A percentile compares a stretch with the other conserved stretches of the same genome.
phyloP scores from a whole-genome alignment of 371 early-diverging fungal species.

The Capniomyces stellatus region DNA sequence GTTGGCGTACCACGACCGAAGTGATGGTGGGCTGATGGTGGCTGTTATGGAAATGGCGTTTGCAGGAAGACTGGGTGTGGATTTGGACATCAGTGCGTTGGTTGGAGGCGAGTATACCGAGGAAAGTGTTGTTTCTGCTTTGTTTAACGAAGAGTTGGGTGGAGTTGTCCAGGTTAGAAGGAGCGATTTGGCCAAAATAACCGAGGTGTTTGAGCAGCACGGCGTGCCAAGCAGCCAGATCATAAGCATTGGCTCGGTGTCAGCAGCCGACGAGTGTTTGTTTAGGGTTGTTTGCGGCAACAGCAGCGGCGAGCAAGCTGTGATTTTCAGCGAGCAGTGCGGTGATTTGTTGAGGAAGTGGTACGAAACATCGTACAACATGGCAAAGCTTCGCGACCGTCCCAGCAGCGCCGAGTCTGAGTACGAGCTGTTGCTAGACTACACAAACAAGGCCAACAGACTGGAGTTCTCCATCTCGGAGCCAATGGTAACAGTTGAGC shows the following conservation, averaged over 20 bases:
- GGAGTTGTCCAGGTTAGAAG: slow-evolving; percentile 73
- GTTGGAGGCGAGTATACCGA: slow-evolving; percentile 30
- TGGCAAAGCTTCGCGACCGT: slow-evolving; percentile 81
- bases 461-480: slow-evolving; percentile 51
- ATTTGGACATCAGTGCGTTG: slow-evolving; percentile 34
- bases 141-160: slow-evolving; percentile 94
- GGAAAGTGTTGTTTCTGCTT: slow-evolving; percentile 29
- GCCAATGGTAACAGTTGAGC: slow-evolving; percentile 30
- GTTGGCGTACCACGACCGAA: slow-evolving; percentile 91
- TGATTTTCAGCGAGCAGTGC: slow-evolving; percentile 34
- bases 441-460: slow-evolving; percentile 44
- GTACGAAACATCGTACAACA: slow-evolving; percentile 76
- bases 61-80: slow-evolving; percentile 74
- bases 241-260: slow-evolving; percentile 38
- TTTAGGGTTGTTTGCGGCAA: neutral
- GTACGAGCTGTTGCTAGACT: slow-evolving; percentile 45
- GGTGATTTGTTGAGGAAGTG: slow-evolving; percentile 57
- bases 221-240: slow-evolving; percentile 10
- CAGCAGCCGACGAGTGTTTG: slow-evolving; percentile 26
- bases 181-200: slow-evolving; percentile 34
- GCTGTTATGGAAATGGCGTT: slow-evolving; percentile 87
- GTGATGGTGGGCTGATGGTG: slow-evolving; percentile 87
- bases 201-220: slow-evolving; percentile 25
- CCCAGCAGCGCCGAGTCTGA: slow-evolving; percentile 71
- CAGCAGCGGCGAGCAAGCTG: slow-evolving; percentile 1